Percentiles rank a stretch among this genome's conserved stretches.
phyloP scores from a whole-genome alignment of 2,329 filamentous ascomycete genomes.

The Aspergillus fumigatiaffinis region DNA sequence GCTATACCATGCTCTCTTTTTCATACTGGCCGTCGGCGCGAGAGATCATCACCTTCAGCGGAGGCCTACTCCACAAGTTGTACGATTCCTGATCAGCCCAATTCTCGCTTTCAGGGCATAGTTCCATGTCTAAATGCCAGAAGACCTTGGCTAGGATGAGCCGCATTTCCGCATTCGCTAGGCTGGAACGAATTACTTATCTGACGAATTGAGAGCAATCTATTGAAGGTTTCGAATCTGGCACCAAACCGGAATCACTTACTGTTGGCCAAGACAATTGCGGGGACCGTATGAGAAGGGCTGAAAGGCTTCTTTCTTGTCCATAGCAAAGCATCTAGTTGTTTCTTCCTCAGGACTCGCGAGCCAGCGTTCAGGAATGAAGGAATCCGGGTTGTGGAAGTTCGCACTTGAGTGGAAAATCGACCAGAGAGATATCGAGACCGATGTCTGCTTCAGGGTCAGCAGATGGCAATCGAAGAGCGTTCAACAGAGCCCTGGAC shows the following conservation, averaged over 20 bases:
- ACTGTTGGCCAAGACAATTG: conserved; percentile 24
- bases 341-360: background rate
- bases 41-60: conserved; percentile 28
- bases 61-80: conserved; percentile 36
- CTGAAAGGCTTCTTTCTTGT: conserved; percentile 29
- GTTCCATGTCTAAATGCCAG: conserved; percentile 37
- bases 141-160: conserved; percentile 37
- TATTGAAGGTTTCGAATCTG: background rate
- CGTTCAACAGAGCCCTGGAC: background rate
- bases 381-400: conserved; percentile 20
- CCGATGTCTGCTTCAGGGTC: background rate
- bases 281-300: conserved; percentile 29
- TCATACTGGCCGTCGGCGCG: background rate
- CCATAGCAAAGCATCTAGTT: conserved; percentile 19
- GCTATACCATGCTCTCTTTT: background rate
- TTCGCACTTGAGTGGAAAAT: conserved; percentile 7
- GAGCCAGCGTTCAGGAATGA: conserved; percentile 32
- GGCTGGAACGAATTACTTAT: conserved; percentile 12
- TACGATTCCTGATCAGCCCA: conserved; percentile 31
- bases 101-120: conserved; percentile 23
- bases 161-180: conserved; percentile 37
- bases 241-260: background rate
- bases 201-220: background rate
- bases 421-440: conserved; percentile 5
- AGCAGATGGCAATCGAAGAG: background rate